Conservation (phyloP, 306 rosid genomes). For the Oxytropis ochrocephala region DNA sequence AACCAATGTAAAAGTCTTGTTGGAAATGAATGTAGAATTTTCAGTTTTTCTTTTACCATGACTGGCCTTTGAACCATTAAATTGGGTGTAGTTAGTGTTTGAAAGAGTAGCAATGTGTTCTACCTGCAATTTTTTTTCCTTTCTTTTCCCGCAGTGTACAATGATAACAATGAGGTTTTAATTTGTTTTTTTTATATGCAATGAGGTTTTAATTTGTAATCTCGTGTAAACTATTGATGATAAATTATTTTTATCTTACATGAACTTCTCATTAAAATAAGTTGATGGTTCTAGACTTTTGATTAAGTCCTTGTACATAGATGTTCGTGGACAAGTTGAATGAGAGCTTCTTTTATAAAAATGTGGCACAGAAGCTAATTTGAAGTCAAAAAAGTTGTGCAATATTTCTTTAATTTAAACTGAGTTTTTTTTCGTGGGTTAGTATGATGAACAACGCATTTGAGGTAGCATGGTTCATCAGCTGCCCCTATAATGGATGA, state of each 20-base stretch:
- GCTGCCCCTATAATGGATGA: too few relatives aligned
- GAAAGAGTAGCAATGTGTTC: background rate
- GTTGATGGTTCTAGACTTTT: too few relatives aligned
- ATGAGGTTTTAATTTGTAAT: background rate
- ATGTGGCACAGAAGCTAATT: too few relatives aligned
- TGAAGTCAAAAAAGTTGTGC: too few relatives aligned
- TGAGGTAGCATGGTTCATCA: background rate
- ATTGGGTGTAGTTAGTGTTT: constrained; percentile 1
- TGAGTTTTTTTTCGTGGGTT: background rate
- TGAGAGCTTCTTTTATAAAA: too few relatives aligned
- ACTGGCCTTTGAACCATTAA: constrained; percentile 4
- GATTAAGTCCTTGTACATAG: too few relatives aligned
- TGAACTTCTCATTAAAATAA: background rate
- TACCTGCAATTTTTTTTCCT: too few relatives aligned
- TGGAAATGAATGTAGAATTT: constrained; percentile 12
- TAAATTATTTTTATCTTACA: background rate
- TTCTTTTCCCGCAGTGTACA: background rate
- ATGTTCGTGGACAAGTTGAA: too few relatives aligned
- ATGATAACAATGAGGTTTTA: background rate
- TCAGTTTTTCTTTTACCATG: background rate
- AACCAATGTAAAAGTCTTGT: constrained; percentile 9
- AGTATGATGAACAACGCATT: background rate
- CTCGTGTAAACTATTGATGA: background rate
- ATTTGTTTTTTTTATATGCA: too few relatives aligned
- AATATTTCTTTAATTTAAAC: too few relatives aligned